phyloP scores from a whole-genome alignment of 768 basidiomycete genomes.

The Termitomyces sp. region DNA sequence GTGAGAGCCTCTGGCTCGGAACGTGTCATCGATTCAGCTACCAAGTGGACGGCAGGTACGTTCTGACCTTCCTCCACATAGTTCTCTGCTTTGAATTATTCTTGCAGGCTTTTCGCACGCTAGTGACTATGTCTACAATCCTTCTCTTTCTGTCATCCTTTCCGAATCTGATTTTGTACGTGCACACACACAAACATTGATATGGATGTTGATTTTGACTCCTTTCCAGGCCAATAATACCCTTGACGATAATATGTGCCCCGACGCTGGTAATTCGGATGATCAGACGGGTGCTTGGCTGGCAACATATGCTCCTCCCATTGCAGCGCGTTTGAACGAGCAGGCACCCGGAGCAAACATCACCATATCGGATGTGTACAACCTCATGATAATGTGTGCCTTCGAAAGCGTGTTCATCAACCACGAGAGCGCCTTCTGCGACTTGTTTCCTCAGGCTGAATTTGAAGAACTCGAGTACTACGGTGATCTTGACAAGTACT shows the following conservation, averaged over 20 bases:
- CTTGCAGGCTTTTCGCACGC: constrained; percentile 54
- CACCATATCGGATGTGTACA: constrained; percentile 43
- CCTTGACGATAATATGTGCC: constrained; percentile 61
- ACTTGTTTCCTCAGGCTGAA: constrained; percentile 58
- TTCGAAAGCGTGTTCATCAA: constrained; percentile 67
- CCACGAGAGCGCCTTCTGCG: constrained; percentile 60
- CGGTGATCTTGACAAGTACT: constrained; percentile 74
- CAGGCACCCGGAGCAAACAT: constrained; percentile 62
- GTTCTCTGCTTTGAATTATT: background rate
- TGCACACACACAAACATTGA: background rate
- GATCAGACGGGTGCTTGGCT: constrained; percentile 49
- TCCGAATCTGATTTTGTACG: constrained; percentile 51
- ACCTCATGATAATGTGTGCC: constrained; percentile 69
- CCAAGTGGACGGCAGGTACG: constrained; percentile 64
- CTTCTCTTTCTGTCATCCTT: constrained; percentile 50
- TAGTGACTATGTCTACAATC: constrained; percentile 36
- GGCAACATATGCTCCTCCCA: constrained; percentile 43
- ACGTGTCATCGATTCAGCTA: constrained; percentile 62
- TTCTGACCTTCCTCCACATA: background rate
- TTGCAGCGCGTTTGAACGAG: constrained; percentile 53
- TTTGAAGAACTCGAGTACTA: constrained; percentile 65
- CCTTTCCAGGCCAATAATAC: constrained; percentile 45
- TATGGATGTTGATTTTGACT: background rate
- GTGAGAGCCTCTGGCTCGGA: constrained; percentile 39
- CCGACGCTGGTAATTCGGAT: constrained; percentile 41